phyloP scores from a whole-genome alignment of 306 rosid species.

The Castanea sativa region DNA sequence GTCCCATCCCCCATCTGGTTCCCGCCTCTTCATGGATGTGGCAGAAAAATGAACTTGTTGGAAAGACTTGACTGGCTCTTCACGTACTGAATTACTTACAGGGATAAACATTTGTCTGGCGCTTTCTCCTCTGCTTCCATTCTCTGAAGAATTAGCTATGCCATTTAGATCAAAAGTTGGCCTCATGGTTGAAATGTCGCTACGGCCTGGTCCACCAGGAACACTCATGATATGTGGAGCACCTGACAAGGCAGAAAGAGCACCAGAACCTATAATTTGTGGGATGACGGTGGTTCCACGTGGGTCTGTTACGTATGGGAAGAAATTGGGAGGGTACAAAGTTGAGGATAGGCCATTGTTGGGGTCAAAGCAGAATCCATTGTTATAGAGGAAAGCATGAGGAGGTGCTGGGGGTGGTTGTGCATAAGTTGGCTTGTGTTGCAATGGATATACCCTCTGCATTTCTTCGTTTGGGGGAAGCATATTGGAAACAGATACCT shows the following conservation, averaged over 20 bases:
- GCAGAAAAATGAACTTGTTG: slow-evolving; percentile 18
- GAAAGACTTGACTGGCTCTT: slow-evolving; percentile 23
- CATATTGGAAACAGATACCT: slow-evolving; percentile 18
- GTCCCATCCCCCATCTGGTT: slow-evolving; percentile 42
- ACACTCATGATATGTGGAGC: background rate
- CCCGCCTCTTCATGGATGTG: slow-evolving; percentile 28
- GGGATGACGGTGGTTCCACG: slow-evolving; percentile 20
- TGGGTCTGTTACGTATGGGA: slow-evolving; percentile 25
- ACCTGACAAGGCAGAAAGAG: background rate
- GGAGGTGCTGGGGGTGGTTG: slow-evolving; percentile 5
- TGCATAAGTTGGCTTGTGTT: slow-evolving; percentile 15
- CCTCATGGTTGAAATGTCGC: slow-evolving; percentile 7
- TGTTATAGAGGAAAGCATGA: slow-evolving; percentile 17
- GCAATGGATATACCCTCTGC: slow-evolving; percentile 25
- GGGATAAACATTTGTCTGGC: slow-evolving; percentile 13
- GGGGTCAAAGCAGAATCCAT: slow-evolving; percentile 31
- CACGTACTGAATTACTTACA: slow-evolving; percentile 5
- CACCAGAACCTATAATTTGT: slow-evolving; percentile 24
- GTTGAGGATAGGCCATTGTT: slow-evolving; percentile 13
- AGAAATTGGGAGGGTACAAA: slow-evolving; percentile 6
- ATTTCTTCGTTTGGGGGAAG: slow-evolving; percentile 21
- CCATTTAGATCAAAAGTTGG: slow-evolving; percentile 11
- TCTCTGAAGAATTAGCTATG: slow-evolving; percentile 2
- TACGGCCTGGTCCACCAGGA: slow-evolving; percentile 11
- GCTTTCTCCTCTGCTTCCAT: slow-evolving; percentile 18